phyloP scores from a whole-genome alignment of 2,329 filamentous ascomycete genomes.

The Sclerotinia sclerotiorum region DNA sequence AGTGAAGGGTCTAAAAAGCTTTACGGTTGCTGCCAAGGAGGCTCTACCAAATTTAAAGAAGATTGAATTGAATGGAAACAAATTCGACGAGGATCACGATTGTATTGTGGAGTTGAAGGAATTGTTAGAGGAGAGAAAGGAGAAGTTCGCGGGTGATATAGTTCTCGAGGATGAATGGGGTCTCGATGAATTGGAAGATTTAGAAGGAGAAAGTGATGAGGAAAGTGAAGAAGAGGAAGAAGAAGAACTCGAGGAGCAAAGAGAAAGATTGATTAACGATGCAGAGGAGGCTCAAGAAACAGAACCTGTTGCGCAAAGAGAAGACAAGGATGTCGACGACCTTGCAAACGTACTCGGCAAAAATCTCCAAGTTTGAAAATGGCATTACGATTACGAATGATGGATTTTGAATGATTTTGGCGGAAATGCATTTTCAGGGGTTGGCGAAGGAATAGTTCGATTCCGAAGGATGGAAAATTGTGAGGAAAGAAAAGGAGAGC shows the following conservation, averaged over 20 bases:
- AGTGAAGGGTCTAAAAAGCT: slow-evolving; percentile 66
- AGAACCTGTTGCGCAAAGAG: slow-evolving; percentile 67
- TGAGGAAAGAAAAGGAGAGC: background rate
- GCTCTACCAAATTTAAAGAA: slow-evolving; percentile 75
- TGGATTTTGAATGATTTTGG: slow-evolving; percentile 21
- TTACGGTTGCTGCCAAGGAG: slow-evolving; percentile 66
- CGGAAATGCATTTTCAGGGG: background rate
- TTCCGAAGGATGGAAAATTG: background rate
- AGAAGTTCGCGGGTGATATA: slow-evolving; percentile 63
- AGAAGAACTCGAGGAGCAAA: slow-evolving; percentile 59
- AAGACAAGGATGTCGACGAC: slow-evolving; percentile 78
- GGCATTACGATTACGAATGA: slow-evolving; percentile 3
- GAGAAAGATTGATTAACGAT: slow-evolving; percentile 68
- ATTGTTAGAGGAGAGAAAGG: slow-evolving; percentile 75
- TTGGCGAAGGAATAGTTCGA: slow-evolving; percentile 8
- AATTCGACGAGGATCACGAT: slow-evolving; percentile 82
- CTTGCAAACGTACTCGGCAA: slow-evolving; percentile 65
- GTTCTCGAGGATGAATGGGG: slow-evolving; percentile 81
- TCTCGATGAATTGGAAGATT: slow-evolving; percentile 80
- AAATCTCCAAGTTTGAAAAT: slow-evolving; percentile 21
- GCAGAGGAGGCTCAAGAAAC: slow-evolving; percentile 67
- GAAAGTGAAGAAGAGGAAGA: slow-evolving; percentile 65
- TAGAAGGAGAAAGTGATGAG: slow-evolving; percentile 70
- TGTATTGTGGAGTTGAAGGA: slow-evolving; percentile 67
- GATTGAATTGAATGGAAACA: slow-evolving; percentile 95